Base-by-base conservation (phyloP, 2,329 filamentous ascomycete genomes). In the Monascus ruber region DNA sequence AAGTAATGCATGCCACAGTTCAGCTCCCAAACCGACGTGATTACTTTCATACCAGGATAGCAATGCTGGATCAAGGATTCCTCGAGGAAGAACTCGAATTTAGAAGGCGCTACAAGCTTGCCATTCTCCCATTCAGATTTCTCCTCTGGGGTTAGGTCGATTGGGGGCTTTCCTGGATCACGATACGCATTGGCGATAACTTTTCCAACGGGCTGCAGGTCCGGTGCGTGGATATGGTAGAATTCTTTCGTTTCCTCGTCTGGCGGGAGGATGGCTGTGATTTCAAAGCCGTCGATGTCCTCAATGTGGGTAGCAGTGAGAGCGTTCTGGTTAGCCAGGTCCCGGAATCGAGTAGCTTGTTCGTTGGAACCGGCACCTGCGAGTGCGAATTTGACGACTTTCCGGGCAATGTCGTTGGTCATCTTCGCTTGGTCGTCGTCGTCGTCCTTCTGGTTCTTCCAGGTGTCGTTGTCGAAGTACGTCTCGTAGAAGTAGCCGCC, bases 81-180 rank as follows among this genome's bases (percentile, higher is more conserved):
- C 43, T 94, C 87, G 3, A 94, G 54, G 52, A 83, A 76, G 47
- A 93, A 80, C 8, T 69, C 64, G 36, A 68, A 68, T 39, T 64
- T 52, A 26, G 54, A 29, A 6, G 28, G 51, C 31, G 33, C n/a
- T 1, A 44, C 51, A 5, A 28, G 39, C n/a, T 39, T 41, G 4
- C 46, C 46, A 5, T 46, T 38, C 7, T 48, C 42, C 51, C 54
- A 52, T 17, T 52, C 43, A 8, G 43, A n/a, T n/a, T 43, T 47
- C 27, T 64, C 58, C n/a, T 56, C 55, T 2, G 52, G 48, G 25
- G 50, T 60, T 35, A 68, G 46, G 37, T 68, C 63, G 43, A 62
- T 55, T 4, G 51, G 47, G 2, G 60, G 52, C n/a, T 54, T 52
- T 10, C 60, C 57, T 0, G 68, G 69, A 34, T 70, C 56, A 10